Evolutionary conservation across 176 grass and related monocot species (phyloP).

Genomic region (Ampelocalamus luodianensis): DNA sequence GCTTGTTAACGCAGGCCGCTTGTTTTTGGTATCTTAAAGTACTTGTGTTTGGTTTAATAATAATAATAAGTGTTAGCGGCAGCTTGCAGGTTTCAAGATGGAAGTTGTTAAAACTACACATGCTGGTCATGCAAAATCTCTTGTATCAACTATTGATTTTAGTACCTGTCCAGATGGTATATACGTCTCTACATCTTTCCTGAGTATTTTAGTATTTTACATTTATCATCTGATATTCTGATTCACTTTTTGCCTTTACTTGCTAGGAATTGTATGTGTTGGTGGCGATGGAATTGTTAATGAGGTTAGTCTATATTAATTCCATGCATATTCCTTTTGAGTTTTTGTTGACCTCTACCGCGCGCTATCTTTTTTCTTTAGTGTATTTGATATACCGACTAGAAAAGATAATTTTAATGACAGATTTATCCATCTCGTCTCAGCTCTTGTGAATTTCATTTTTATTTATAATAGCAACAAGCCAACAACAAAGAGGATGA

Average conservation of each 20-base stretch:
- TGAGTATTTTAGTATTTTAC: conserved; percentile 43
- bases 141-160: conserved; percentile 86
- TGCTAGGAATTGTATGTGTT: conserved; percentile 94
- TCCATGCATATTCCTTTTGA: conserved; percentile 8
- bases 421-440: not conserved
- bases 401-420: conserved; percentile 17
- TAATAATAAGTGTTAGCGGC: conserved; percentile 52
- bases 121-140: conserved; percentile 94
- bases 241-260: conserved; percentile 41
- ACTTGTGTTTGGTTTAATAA: conserved; percentile 37
- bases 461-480: conserved; percentile 8
- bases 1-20: not conserved
- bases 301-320: conserved; percentile 70
- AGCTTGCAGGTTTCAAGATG: conserved; percentile 99
- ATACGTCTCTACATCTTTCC: conserved; percentile 44
- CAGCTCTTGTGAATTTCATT: not conserved
- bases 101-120: conserved; percentile 90
- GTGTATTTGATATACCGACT: conserved; percentile 14
- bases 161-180: conserved; percentile 95
- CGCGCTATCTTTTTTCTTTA: not conserved
- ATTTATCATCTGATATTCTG: conserved; percentile 38
- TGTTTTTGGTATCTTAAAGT: conserved; percentile 27
- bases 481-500: not conserved
- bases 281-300: conserved; percentile 99
- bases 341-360: not conserved